A percentile compares a stretch with the other conserved stretches of the same genome.
phyloP scores from a whole-genome alignment of 2,329 filamentous ascomycete species.

The Colletotrichum lindemuthianum region DNA sequence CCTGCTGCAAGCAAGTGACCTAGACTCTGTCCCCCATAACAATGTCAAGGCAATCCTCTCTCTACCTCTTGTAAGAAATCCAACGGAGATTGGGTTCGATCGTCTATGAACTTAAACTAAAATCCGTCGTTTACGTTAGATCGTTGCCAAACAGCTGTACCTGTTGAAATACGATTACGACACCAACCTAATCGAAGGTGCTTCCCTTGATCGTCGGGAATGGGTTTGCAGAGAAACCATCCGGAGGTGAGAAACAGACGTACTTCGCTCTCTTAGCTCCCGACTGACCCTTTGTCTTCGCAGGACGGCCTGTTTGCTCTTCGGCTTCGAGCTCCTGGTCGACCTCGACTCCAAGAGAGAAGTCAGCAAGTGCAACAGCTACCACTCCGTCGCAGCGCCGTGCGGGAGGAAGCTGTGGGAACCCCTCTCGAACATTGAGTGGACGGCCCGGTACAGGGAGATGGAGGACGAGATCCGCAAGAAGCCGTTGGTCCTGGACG shows the following conservation, averaged over 20 bases:
- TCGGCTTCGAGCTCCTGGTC: conserved; percentile 19
- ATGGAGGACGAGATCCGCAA: conserved; percentile 2
- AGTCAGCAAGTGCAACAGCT: conserved; percentile 2
- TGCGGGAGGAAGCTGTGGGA: conserved; percentile 22
- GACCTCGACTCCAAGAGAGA: conserved; percentile 7
- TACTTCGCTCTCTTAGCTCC: too few relatives aligned
- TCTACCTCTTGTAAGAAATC: conserved; percentile 5
- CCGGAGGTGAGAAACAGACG: conserved; percentile 2
- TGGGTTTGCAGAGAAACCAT: conserved; percentile 20
- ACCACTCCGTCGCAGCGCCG: conserved; percentile 10
- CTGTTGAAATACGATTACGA: background rate
- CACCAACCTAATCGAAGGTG: background rate
- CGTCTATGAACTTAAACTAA: background rate
- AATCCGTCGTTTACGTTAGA: background rate
- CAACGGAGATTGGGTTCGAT: background rate
- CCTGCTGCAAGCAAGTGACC: conserved; percentile 19
- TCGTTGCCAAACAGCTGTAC: conserved; percentile 6
- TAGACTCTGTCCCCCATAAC: conserved; percentile 7
- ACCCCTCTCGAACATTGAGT: conserved; percentile 10
- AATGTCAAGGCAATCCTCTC: background rate
- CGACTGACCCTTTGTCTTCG: background rate
- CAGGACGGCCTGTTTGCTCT: conserved; percentile 21
- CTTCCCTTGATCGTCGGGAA: conserved; percentile 9
- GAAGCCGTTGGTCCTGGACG: conserved; percentile 6
- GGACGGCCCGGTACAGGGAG: conserved; percentile 18